Percentiles rank a stretch among this genome's conserved stretches.
phyloP scores from a whole-genome alignment of 768 basidiomycete species.

The Panaeolus papilionaceus region DNA sequence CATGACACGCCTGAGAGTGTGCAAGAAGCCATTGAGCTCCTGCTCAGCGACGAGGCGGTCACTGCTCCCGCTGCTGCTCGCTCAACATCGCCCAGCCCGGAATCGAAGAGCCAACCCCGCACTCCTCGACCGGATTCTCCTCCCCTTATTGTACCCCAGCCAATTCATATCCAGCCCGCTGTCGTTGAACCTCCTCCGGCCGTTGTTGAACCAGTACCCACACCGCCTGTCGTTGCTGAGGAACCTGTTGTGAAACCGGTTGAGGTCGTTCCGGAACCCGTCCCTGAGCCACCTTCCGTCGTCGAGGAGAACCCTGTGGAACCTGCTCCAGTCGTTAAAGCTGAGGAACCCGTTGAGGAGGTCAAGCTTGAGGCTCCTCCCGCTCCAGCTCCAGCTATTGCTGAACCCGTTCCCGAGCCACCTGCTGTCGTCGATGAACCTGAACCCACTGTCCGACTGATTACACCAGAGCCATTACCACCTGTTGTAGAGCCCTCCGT shows the following conservation, averaged over 20 bases:
- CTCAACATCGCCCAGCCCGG: slow-evolving; percentile 8
- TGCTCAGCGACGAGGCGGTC: slow-evolving; percentile 2
- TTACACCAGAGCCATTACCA: background rate
- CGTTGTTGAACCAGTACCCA: background rate
- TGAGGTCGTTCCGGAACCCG: background rate
- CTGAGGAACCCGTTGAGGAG: background rate
- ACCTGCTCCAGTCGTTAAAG: background rate
- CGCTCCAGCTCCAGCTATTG: background rate
- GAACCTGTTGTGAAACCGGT: background rate
- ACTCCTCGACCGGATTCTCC: background rate
- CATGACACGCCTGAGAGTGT: slow-evolving; percentile 9
- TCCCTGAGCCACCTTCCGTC: background rate
- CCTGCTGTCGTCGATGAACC: background rate
- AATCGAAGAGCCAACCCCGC: slow-evolving; percentile 8
- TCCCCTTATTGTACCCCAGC: background rate
- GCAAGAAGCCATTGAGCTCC: slow-evolving; percentile 3
- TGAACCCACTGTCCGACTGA: background rate
- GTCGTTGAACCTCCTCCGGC: background rate
- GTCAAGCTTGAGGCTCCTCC: background rate
- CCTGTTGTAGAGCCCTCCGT: slow-evolving; percentile 1
- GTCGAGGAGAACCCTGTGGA: background rate
- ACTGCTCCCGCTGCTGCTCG: slow-evolving; percentile 2
- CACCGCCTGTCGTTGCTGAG: background rate
- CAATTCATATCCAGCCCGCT: background rate
- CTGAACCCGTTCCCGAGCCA: background rate